Base-by-base conservation (phyloP, 345 rosid species). In the Nasturtium officinale region DNA sequence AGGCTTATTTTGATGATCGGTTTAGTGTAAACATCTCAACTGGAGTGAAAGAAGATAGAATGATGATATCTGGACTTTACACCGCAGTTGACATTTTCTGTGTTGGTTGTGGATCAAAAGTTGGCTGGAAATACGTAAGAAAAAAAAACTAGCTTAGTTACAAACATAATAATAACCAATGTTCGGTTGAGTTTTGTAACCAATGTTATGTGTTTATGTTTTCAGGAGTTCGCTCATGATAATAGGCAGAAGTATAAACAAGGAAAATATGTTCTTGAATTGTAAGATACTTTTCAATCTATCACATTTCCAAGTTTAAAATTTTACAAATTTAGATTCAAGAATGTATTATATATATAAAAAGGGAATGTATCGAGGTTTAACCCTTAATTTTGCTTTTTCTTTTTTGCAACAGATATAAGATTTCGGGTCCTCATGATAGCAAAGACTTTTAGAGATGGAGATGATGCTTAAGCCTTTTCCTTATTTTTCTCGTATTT, bases 121-220 rank as follows among this genome's bases (percentile, higher is more conserved):
- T 95, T 16, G 99, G 97, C 47, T 95, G 97, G 99, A 91, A 82
- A 91, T 95, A 95, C 47, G 97, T 95, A 87, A 95, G 89, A 33
- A 23, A 5, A 82, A 62, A 30, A 37, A 7, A 20, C 26, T 37
- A 28, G 46, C 25, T 62, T 32, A 30, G 48, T 57, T 66, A 8
- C 57, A 20, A 40, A 50, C 11, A 61, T 9, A 35, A 28, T 9
- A 25, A 26, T 13, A 35, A 42, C 10, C 13, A 0, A 42, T 21
- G 63, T 64, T 45, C 9, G 16, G 35, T 52, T 63, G 20, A 32
- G 10, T 64, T 63, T 50, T n/a, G 18, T 15, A 13, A 33, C 37
- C n/a, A n/a, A n/a, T 8, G 52, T 63, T 61, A 23, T 53, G 38
- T 68, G 17, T 62, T 54, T 18, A 55, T 76, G 42, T 63, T 87